Percentiles rank a stretch among this genome's conserved stretches.
Conservation (phyloP, 1,284 basidiomycete genomes). For the Hemileia vastatrix region DNA sequence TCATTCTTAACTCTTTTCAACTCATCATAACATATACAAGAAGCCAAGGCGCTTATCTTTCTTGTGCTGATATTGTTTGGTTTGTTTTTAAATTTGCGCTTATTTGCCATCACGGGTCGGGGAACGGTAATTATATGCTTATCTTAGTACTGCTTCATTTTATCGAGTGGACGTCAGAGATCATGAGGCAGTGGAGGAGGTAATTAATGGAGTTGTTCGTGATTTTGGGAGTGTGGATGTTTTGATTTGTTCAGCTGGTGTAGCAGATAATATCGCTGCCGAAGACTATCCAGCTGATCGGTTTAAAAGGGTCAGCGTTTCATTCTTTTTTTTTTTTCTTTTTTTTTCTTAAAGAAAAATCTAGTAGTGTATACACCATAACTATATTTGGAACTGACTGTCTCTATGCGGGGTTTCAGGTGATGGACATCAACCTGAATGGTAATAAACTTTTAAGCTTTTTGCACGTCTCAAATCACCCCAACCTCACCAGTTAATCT, state of each 20-base stretch:
- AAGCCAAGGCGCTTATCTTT: too few relatives aligned
- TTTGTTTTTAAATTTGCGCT: neutral
- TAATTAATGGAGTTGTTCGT: constrained; percentile 19
- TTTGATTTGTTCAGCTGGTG: constrained; percentile 24
- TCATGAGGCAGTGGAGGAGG: constrained; percentile 19
- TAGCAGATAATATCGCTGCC: constrained; percentile 24
- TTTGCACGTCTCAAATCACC: neutral
- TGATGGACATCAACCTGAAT: constrained; percentile 20
- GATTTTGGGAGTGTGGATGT: constrained; percentile 18
- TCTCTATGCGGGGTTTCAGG: neutral
- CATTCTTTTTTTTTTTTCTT: too few relatives aligned
- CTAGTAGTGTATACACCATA: too few relatives aligned
- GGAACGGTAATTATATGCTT: neutral
- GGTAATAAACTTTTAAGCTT: neutral
- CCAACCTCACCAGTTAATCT: neutral
- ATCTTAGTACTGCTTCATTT: constrained; percentile 18
- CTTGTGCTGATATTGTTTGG: neutral
- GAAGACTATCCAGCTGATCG: constrained; percentile 24
- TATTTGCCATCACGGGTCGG: too few relatives aligned
- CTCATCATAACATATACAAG: too few relatives aligned
- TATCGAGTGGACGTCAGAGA: constrained; percentile 21
- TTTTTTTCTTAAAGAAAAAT: too few relatives aligned
- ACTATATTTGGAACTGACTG: neutral
- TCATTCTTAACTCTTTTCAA: too few relatives aligned
- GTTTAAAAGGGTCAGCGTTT: constrained; percentile 19